A percentile compares a stretch with the other conserved stretches of the same genome.
phyloP scores from a whole-genome alignment of 768 basidiomycete genomes.

The Dentipellis sp. region DNA sequence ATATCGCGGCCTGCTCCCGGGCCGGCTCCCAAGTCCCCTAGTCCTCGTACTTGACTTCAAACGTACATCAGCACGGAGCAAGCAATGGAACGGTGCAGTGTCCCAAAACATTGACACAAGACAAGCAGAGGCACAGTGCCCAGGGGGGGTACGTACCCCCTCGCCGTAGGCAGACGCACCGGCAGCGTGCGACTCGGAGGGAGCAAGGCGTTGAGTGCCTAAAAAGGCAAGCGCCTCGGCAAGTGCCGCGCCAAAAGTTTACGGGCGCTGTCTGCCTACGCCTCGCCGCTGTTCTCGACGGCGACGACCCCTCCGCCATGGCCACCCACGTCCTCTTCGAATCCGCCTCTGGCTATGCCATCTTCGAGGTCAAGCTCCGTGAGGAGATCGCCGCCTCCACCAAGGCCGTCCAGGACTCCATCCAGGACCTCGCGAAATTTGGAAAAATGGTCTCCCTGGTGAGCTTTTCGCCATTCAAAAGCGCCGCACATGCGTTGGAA shows the following conservation, averaged over 20 bases:
- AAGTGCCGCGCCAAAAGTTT: conserved; percentile 14
- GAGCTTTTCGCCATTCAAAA: conserved; percentile 93
- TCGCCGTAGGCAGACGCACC: neutral
- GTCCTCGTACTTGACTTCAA: too few relatives aligned
- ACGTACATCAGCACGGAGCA: too few relatives aligned
- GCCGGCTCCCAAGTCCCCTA: too few relatives aligned
- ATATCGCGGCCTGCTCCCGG: too few relatives aligned
- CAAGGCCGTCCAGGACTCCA: conserved; percentile 72
- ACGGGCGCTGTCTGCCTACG: neutral
- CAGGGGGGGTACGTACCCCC: too few relatives aligned
- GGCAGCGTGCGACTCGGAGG: neutral
- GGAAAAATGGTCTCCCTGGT: conserved; percentile 84
- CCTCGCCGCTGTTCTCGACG: neutral
- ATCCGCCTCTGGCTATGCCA: conserved; percentile 87
- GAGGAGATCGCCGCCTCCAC: conserved; percentile 84
- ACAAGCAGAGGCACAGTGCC: too few relatives aligned
- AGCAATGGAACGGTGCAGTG: too few relatives aligned
- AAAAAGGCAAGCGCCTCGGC: neutral
- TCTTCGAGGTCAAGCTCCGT: conserved; percentile 79
- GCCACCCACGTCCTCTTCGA: conserved; percentile 89
- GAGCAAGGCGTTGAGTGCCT: neutral
- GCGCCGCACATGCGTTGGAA: conserved; percentile 86
- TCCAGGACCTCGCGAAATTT: conserved; percentile 82
- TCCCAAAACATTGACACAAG: too few relatives aligned
- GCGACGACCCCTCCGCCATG: conserved; percentile 28